A percentile compares a stretch with the other conserved stretches of the same genome.
phyloP scores from a whole-genome alignment of 805 yeast genomes.

The Ogataea methanolica region DNA sequence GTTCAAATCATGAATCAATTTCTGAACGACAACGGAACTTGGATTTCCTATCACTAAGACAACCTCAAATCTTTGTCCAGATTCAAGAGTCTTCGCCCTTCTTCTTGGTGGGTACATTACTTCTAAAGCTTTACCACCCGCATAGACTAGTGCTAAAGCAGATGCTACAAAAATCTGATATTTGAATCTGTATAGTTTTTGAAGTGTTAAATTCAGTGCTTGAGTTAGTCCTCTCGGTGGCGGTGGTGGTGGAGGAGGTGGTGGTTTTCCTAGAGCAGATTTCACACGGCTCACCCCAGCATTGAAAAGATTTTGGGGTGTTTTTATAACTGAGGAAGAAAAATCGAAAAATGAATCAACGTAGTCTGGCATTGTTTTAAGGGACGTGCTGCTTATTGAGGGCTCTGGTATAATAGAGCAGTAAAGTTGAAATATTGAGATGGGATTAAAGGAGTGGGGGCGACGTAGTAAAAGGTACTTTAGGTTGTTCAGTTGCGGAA shows the following conservation, averaged over 20 bases:
- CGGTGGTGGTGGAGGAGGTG: constrained; percentile 1
- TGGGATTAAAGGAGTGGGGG: no score
- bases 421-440: no score
- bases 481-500: no score
- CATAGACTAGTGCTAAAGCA: constrained; percentile 1
- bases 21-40: constrained; percentile 63
- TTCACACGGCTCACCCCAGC: not conserved
- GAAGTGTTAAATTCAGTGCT: no score
- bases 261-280: not conserved
- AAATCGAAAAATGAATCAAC: constrained; percentile 18
- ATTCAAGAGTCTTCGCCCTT: constrained; percentile 56
- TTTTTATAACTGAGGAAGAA: constrained; percentile 2
- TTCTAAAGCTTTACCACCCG: no score
- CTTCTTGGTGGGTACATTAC: constrained; percentile 24
- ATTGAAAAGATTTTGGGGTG: constrained; percentile 2
- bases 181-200: not conserved
- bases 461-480: no score
- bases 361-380: constrained; percentile 17
- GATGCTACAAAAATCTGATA: not conserved
- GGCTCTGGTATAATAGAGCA: no score
- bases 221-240: not conserved
- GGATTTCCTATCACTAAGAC: constrained; percentile 75
- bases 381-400: no score
- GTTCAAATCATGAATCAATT: constrained; percentile 70
- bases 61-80: constrained; percentile 75